Evolutionary conservation across 2,329 filamentous ascomycete species (phyloP).

Genomic region (Albifimbria verrucaria): DNA sequence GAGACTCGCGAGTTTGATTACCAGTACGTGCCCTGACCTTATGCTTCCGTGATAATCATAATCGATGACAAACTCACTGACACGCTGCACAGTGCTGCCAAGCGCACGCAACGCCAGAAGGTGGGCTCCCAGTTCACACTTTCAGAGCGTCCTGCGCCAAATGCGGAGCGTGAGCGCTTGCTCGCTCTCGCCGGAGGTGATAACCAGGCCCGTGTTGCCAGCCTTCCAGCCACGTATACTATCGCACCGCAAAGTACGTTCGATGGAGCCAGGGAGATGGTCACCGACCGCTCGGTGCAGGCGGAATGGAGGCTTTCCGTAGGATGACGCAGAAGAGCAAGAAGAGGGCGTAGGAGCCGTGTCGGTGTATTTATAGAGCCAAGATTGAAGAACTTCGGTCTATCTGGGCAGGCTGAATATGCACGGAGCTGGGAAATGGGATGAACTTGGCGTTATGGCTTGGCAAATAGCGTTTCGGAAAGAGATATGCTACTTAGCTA

Average conservation of each 20-base stretch:
- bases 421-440: no score
- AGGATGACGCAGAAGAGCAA: constrained; percentile 64
- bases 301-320: constrained; percentile 61
- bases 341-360: constrained; percentile 33
- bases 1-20: constrained; percentile 63
- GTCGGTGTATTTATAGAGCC: neutral
- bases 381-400: neutral
- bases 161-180: constrained; percentile 55
- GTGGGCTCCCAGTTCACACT: constrained; percentile 47
- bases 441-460: no score
- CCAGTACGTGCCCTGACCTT: constrained; percentile 42
- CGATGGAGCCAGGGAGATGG: constrained; percentile 49
- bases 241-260: constrained; percentile 62
- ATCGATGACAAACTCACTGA: no score
- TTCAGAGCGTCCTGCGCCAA: constrained; percentile 46
- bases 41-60: neutral
- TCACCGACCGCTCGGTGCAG: constrained; percentile 59
- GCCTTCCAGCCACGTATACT: constrained; percentile 55
- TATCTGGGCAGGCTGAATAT: no score
- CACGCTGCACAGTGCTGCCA: constrained; percentile 43
- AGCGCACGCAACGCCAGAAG: constrained; percentile 47
- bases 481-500: no score
- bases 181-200: constrained; percentile 52
- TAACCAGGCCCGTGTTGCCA: constrained; percentile 56
- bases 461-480: no score